Evolutionary conservation across 371 early-diverging fungal genomes (phyloP).

Genomic region (Apophysomyces elegans): DNA sequence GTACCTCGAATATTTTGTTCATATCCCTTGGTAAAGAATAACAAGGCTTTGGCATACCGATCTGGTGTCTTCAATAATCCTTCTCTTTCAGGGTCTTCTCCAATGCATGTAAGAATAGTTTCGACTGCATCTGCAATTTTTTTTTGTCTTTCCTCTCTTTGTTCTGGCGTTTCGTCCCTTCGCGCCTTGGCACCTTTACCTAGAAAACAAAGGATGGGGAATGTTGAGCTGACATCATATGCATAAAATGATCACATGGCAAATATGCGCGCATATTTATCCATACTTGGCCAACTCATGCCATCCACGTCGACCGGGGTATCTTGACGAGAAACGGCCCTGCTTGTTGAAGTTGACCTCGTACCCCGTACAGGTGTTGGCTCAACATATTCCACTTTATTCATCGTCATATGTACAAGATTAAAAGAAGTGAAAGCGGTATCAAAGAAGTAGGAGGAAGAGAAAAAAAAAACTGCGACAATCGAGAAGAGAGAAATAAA

Average conservation of each 20-base stretch:
- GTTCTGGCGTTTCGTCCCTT: conserved; percentile 75
- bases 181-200: conserved; percentile 76
- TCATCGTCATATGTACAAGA: conserved; percentile 1
- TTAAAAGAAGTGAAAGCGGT: not conserved
- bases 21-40: conserved; percentile 97
- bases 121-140: conserved; percentile 87
- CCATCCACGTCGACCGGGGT: conserved; percentile 51
- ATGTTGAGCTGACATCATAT: not conserved
- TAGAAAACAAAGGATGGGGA: conserved; percentile 17
- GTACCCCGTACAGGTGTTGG: conserved; percentile 4
- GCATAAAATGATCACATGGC: conserved; percentile 6
- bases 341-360: not conserved
- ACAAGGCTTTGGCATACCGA: conserved; percentile 95
- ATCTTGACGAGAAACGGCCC: conserved; percentile 20
- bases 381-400: not conserved
- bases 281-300: conserved; percentile 59
- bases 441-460: conserved; percentile 11
- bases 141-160: conserved; percentile 67
- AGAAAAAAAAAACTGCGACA: conserved; percentile 8
- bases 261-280: not conserved
- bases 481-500: conserved; percentile 15
- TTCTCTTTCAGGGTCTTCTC: conserved; percentile 95
- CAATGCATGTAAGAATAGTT: conserved; percentile 89
- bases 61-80: conserved; percentile 96
- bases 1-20: conserved; percentile 82